These are phyloP conservation scores for Caloboletus firmus DNA, from an alignment of 1,284 basidiomycete genomes.

Conservation along the genomic window DNA sequence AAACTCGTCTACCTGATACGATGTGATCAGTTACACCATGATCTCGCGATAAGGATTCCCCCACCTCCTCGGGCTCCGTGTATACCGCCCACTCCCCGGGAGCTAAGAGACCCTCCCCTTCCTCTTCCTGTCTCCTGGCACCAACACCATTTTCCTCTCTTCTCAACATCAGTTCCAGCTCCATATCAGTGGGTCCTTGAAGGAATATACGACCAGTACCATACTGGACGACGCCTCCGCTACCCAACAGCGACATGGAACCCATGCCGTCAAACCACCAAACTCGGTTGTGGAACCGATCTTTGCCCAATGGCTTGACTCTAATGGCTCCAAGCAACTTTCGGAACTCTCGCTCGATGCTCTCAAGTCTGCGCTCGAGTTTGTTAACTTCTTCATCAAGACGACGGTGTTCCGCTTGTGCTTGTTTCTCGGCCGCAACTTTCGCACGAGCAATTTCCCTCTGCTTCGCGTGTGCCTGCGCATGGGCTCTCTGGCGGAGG, in stretches of 20 bases:
- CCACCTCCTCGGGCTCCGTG: constrained; percentile 82
- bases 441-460: constrained; percentile 74
- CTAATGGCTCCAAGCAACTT: constrained; percentile 81
- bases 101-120: constrained; percentile 72
- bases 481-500: constrained; percentile 53
- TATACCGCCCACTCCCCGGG: constrained; percentile 89
- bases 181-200: constrained; percentile 82
- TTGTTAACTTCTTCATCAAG: constrained; percentile 87
- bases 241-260: constrained; percentile 71
- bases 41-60: background rate
- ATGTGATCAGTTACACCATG: constrained; percentile 16
- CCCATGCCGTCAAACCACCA: constrained; percentile 99
- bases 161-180: constrained; percentile 65
- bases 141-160: constrained; percentile 61
- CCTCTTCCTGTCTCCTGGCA: constrained; percentile 67
- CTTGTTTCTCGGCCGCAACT: constrained; percentile 68
- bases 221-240: constrained; percentile 75
- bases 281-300: constrained; percentile 91
- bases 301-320: constrained; percentile 84
- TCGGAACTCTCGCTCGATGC: constrained; percentile 91
- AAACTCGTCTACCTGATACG: constrained; percentile 72
- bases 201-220: constrained; percentile 89
- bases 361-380: constrained; percentile 75
- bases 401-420: constrained; percentile 72
- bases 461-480: constrained; percentile 69